These are phyloP conservation scores for Suhomyces bokatorum DNA, from an alignment of 1,139 yeast genomes.

Conservation along the genomic window DNA sequence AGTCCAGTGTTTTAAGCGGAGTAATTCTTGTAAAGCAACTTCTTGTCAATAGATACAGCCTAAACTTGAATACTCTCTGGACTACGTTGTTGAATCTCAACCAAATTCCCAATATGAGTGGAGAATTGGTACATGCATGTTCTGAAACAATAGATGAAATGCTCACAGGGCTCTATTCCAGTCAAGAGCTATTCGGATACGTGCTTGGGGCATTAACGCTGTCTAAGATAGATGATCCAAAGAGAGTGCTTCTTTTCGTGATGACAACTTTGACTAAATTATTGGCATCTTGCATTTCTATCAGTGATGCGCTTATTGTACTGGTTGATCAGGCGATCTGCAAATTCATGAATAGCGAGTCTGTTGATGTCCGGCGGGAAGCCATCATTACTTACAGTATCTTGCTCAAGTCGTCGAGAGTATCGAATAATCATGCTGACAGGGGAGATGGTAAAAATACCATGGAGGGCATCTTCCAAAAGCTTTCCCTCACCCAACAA, in stretches of 20 bases:
- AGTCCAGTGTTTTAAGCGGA: constrained; percentile 26
- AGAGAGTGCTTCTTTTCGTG: constrained; percentile 17
- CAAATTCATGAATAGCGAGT: constrained; percentile 28
- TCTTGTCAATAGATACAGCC: constrained; percentile 26
- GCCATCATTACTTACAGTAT: constrained; percentile 46
- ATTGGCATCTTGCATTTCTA: constrained; percentile 19
- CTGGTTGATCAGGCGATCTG: constrained; percentile 33
- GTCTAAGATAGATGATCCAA: constrained; percentile 3
- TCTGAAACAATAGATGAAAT: constrained; percentile 36
- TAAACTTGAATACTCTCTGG: constrained; percentile 28
- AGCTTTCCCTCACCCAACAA: constrained; percentile 34
- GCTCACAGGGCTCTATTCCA: constrained; percentile 28
- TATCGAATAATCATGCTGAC: constrained; percentile 9
- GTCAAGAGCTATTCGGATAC: constrained; percentile 20
- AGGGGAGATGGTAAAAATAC: constrained; percentile 16
- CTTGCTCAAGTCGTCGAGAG: constrained; percentile 25
- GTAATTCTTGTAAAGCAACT: constrained; percentile 39
- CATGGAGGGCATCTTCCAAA: constrained; percentile 26
- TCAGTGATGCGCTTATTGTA: constrained; percentile 24
- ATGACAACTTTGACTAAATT: constrained; percentile 27
- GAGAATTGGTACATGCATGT: constrained; percentile 18
- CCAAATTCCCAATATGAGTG: constrained; percentile 10
- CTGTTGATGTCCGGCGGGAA: constrained; percentile 42
- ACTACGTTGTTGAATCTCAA: constrained; percentile 23
- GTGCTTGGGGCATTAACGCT: constrained; percentile 16